Evolutionary conservation across 495 filamentous ascomycete species (phyloP), one percentile per base, ranked within the genome.

Genomic region (Elaphomyces granulatus): DNA sequence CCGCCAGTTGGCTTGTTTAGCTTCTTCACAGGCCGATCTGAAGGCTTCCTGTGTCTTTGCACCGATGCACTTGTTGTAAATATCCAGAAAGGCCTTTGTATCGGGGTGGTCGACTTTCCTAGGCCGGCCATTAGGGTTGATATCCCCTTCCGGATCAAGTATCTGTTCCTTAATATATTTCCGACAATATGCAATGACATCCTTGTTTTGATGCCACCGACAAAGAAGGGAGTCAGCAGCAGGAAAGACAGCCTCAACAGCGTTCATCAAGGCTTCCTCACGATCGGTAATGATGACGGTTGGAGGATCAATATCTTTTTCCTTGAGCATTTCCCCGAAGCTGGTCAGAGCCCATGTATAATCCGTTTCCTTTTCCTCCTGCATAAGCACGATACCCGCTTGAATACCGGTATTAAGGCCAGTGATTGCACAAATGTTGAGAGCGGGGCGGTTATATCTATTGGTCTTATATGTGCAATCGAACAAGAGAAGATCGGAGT

Each of bases 221-320:
- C 35, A 41, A 38, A 48, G n/a, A 40, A 45, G 12, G 45, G 32
- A 9, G 45, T 45, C 23, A 28, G 23, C 6, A 28, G 6, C 23
- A 28, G 23, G 23, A 12, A 28, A 28, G 6, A 28, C 6, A 28
- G 23, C 23, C 6, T 28, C 23, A 6, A 28, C 6, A 6, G 23
- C 12, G 23, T 28, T 28, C 23, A 28, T 28, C 12, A 28, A 12
- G 12, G 23, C 23, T 12, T 6, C 6, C 12, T 28, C 23, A 6
- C 23, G 23, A 12, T 28, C 23, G 23, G 23, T 28, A 28, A 28
- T 12, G 6, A 28, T 6, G 6, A 12, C 6, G 6, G 12, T 6
- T 6, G 12, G 23, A 12, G 6, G 6, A 6, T 6, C 6, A 28
- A 28, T 28, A 28, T 28, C 23, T 6, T 28, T 28, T 28, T 28